Percentiles rank a stretch among this genome's conserved stretches.
Conservation (phyloP, 148 eudicot genomes). For the Dysphania ambrosioides region DNA sequence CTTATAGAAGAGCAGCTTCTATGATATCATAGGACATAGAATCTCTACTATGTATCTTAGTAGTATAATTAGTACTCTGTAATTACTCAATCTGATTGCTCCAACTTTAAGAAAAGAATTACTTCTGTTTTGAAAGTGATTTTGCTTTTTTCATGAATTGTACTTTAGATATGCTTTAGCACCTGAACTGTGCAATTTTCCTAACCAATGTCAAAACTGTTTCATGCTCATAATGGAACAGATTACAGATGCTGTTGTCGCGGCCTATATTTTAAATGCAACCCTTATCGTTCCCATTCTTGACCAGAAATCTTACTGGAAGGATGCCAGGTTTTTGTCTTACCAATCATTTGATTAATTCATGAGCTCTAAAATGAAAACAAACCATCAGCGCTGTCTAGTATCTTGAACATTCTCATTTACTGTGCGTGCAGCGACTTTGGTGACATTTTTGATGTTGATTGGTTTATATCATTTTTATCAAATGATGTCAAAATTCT, state of each 20-base stretch:
- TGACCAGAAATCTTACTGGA: conserved; percentile 85
- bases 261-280: conserved; percentile 75
- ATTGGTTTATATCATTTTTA: conserved; percentile 62
- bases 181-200: neutral
- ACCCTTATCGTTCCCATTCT: conserved; percentile 74
- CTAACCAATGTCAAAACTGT: neutral
- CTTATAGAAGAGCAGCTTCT: neutral
- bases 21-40: conserved; percentile 17
- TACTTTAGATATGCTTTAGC: conserved; percentile 15
- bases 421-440: conserved; percentile 56
- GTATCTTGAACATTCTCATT: conserved; percentile 1
- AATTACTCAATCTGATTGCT: conserved; percentile 20
- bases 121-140: conserved; percentile 11
- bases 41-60: conserved; percentile 14
- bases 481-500: conserved; percentile 67
- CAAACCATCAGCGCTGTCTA: neutral
- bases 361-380: neutral
- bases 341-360: conserved; percentile 3
- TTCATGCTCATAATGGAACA: conserved; percentile 33
- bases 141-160: conserved; percentile 6
- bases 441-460: conserved; percentile 66
- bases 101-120: conserved; percentile 22
- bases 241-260: conserved; percentile 88
- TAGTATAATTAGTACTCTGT: too few species aligned
- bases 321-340: conserved; percentile 64